These are phyloP conservation scores for Penicillium thymicola DNA, from an alignment of 2,329 filamentous ascomycete genomes.

Conservation along the genomic window DNA sequence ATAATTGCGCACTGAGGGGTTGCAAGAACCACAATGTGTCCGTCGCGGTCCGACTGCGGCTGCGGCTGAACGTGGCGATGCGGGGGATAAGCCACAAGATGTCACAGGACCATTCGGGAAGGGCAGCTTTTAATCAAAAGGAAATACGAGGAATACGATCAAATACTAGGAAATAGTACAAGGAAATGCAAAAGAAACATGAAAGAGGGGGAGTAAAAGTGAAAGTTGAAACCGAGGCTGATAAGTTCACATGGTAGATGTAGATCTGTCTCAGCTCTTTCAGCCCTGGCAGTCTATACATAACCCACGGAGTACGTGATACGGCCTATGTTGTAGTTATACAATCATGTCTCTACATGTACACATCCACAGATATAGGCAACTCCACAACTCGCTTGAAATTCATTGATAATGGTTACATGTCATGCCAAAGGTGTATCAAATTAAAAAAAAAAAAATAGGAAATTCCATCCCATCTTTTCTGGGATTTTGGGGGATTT, in stretches of 20 bases:
- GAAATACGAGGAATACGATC: too few relatives aligned
- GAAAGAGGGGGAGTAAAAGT: background rate
- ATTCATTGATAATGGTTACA: conserved; percentile 17
- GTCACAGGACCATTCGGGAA: background rate
- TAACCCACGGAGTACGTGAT: background rate
- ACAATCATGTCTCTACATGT: too few relatives aligned
- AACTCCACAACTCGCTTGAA: background rate
- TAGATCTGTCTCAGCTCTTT: background rate
- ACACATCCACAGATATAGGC: background rate
- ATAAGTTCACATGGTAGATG: conserved; percentile 20
- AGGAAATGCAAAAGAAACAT: background rate
- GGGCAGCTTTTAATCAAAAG: too few relatives aligned
- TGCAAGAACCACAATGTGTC: conserved; percentile 2
- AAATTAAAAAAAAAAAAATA: conserved; percentile 18
- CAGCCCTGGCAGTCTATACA: background rate
- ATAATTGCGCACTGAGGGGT: conserved; percentile 48
- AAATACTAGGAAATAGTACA: background rate
- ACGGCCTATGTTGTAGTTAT: too few relatives aligned
- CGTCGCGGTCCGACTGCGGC: conserved; percentile 17
- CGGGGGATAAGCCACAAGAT: conserved; percentile 10
- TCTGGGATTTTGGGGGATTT: background rate
- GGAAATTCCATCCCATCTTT: conserved; percentile 14
- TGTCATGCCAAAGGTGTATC: conserved; percentile 19
- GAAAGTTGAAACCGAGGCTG: conserved; percentile 20
- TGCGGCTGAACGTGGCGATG: conserved; percentile 21